These are phyloP conservation scores for Bondarzewia mesenterica DNA, from an alignment of 1,284 basidiomycete genomes.

Conservation along the genomic window DNA sequence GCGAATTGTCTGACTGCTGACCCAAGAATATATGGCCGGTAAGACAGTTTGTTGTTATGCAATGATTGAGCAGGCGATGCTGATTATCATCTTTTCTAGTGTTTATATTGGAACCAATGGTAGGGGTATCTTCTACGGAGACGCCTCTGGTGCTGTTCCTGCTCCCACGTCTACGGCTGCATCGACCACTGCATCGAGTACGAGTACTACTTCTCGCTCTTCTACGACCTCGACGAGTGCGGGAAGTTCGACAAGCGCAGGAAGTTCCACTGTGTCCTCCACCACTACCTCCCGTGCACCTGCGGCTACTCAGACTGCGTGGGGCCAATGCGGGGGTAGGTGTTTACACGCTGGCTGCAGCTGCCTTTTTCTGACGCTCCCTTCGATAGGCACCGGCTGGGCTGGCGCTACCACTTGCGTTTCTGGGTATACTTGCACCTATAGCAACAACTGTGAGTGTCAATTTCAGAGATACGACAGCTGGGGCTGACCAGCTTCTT, in stretches of 20 bases:
- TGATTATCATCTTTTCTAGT: constrained; percentile 20
- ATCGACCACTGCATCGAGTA: constrained; percentile 2
- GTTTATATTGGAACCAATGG: constrained; percentile 62
- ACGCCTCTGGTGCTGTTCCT: constrained; percentile 32
- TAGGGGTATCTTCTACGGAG: constrained; percentile 56
- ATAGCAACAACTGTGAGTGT: constrained; percentile 33
- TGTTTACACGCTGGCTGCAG: neutral
- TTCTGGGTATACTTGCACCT: constrained; percentile 31
- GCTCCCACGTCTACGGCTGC: constrained; percentile 24
- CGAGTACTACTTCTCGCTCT: neutral
- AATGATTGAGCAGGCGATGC: neutral
- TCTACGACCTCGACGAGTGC: constrained; percentile 8
- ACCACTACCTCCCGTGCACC: constrained; percentile 11
- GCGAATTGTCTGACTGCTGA: constrained; percentile 46
- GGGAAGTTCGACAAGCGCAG: constrained; percentile 4
- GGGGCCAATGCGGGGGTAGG: constrained; percentile 40
- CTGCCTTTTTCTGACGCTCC: neutral
- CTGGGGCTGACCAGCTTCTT: neutral
- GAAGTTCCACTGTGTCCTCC: neutral
- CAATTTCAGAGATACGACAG: neutral
- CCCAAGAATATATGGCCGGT: constrained; percentile 46
- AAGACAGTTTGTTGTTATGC: constrained; percentile 10
- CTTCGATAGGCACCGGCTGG: constrained; percentile 21
- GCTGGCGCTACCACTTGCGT: constrained; percentile 38
- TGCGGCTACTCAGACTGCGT: constrained; percentile 23